Evolutionary conservation across 495 filamentous ascomycete species (phyloP).

Genomic region (Penicillium tannophilum): DNA sequence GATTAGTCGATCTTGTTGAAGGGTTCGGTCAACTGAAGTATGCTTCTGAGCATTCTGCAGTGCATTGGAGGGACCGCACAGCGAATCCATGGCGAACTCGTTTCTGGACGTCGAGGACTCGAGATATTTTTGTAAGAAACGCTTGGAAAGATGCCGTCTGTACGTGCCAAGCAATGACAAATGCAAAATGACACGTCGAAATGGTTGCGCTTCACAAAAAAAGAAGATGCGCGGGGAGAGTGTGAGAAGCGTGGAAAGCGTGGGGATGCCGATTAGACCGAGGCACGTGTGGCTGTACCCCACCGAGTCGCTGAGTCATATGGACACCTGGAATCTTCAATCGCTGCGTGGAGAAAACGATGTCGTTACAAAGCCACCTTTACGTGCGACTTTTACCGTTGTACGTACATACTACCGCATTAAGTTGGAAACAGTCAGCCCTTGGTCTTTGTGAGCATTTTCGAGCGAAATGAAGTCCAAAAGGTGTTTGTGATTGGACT

Average conservation of each 20-base stretch:
- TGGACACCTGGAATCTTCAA: no score
- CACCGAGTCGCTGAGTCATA: neutral
- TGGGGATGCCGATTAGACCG: conserved; percentile 22
- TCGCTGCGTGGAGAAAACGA: no score
- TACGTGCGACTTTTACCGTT: no score
- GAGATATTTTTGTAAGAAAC: neutral
- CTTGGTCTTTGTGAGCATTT: no score
- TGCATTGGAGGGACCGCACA: conserved; percentile 90
- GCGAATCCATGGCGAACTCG: conserved; percentile 62
- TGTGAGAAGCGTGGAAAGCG: conserved; percentile 1
- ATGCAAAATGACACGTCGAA: neutral
- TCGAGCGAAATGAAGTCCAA: no score
- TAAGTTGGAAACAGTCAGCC: no score
- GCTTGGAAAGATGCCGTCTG: no score
- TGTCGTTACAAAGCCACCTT: no score
- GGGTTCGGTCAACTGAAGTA: conserved; percentile 69
- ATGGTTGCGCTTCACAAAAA: neutral
- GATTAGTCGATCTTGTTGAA: conserved; percentile 80
- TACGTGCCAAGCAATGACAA: neutral
- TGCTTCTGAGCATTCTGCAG: conserved; percentile 86
- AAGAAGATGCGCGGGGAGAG: neutral
- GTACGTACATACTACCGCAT: no score
- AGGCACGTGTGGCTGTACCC: conserved; percentile 6
- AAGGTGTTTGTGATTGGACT: no score
- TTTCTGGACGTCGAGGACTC: neutral